Percentiles rank a stretch among this genome's conserved stretches.
Evolutionary conservation across 345 rosid genomes (phyloP).

Genomic region (Acer saccharum): DNA sequence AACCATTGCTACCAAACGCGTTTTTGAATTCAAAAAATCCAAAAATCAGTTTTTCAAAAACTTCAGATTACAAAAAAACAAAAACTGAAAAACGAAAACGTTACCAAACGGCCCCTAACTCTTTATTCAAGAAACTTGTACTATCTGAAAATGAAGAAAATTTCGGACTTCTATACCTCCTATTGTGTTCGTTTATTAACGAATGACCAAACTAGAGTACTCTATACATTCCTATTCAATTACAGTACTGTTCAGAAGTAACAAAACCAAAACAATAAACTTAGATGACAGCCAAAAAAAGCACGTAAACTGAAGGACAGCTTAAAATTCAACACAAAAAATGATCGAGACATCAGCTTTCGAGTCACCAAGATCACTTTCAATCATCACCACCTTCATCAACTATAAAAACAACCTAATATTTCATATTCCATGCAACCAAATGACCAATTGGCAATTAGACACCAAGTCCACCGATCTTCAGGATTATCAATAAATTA

Average conservation of each 20-base stretch:
- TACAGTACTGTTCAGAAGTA: background rate
- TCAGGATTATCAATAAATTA: background rate
- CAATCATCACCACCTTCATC: background rate
- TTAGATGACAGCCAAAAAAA: background rate
- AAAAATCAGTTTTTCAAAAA: too few relatives aligned
- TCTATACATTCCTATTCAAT: background rate
- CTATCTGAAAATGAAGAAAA: background rate
- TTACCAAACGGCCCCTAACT: too few relatives aligned
- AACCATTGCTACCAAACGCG: too few relatives aligned
- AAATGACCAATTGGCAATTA: background rate
- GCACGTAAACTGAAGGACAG: background rate
- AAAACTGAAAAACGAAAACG: too few relatives aligned
- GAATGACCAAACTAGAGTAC: background rate
- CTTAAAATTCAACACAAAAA: background rate
- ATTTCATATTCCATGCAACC: background rate
- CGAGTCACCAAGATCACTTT: background rate
- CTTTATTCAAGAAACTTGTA: background rate
- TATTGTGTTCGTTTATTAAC: too few relatives aligned
- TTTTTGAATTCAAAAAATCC: too few relatives aligned
- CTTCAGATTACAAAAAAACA: too few relatives aligned
- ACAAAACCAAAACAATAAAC: background rate
- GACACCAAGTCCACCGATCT: background rate
- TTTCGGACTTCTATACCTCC: background rate
- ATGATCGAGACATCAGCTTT: background rate
- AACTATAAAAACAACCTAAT: background rate